Conservation (phyloP, 257 asterid species). For the Ophiorrhiza pumila region DNA sequence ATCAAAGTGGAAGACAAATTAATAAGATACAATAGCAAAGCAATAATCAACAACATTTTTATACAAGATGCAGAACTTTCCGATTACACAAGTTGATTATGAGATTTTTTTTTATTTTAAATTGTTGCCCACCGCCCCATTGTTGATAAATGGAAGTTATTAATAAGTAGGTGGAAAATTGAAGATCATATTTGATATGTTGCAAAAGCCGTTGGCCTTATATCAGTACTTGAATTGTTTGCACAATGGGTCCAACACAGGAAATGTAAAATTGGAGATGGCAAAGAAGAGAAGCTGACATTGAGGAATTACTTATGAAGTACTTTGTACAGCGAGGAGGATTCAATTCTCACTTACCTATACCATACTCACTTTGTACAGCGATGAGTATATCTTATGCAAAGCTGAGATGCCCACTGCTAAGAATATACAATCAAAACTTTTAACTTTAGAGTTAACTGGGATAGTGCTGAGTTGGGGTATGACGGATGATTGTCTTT, state of each 20-base stretch:
- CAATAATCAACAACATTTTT: conserved; percentile 6
- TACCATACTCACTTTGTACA: too few species aligned
- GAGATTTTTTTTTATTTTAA: neutral
- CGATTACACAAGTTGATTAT: neutral
- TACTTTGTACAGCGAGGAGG: too few species aligned
- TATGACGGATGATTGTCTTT: too few species aligned
- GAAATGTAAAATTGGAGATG: neutral
- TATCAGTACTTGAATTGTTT: neutral
- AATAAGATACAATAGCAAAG: neutral
- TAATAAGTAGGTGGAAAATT: conserved; percentile 19
- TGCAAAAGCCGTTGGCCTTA: conserved; percentile 21
- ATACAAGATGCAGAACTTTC: neutral
- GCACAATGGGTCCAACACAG: conserved; percentile 2
- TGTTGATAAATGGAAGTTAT: conserved; percentile 7
- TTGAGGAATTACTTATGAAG: too few species aligned
- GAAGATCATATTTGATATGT: conserved; percentile 20
- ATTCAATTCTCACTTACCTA: too few species aligned
- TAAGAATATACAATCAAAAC: too few species aligned
- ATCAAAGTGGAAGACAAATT: neutral
- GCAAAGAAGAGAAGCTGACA: too few species aligned
- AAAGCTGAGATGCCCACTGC: too few species aligned
- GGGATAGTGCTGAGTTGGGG: too few species aligned
- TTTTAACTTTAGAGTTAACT: too few species aligned
- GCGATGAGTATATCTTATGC: too few species aligned
- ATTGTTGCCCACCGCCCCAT: neutral